These are phyloP conservation scores for Malbranchea cinnamomea DNA, from an alignment of 2,329 filamentous ascomycete genomes.

Conservation along the genomic window DNA sequence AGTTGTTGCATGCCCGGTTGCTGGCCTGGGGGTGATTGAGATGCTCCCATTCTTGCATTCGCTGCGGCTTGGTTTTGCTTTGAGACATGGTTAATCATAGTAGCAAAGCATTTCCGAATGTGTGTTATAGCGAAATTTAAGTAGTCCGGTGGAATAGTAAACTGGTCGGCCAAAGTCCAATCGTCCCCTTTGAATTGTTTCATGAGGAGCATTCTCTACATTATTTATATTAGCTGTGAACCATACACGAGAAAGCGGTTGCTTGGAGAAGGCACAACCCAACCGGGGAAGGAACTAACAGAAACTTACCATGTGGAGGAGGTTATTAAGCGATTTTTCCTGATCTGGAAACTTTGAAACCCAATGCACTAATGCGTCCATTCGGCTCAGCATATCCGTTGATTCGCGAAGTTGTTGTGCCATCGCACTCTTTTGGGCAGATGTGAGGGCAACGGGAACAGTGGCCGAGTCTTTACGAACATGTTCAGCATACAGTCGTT, in stretches of 20 bases:
- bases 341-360: slow-evolving; percentile 25
- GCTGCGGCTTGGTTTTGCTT: slow-evolving; percentile 10
- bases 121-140: slow-evolving; percentile 22
- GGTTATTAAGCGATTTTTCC: slow-evolving; percentile 22
- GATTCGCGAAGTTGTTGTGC: slow-evolving; percentile 25
- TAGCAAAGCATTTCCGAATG: slow-evolving; percentile 27
- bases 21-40: slow-evolving; percentile 10
- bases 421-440: slow-evolving; percentile 25
- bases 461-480: slow-evolving; percentile 17
- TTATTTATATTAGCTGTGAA: slow-evolving; percentile 3
- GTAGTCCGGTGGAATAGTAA: slow-evolving; percentile 29
- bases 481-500: slow-evolving; percentile 26
- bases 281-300: not conserved
- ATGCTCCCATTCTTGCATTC: slow-evolving; percentile 5
- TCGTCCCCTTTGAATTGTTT: slow-evolving; percentile 30
- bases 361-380: slow-evolving; percentile 28
- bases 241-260: slow-evolving; percentile 5
- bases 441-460: slow-evolving; percentile 21
- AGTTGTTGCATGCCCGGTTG: slow-evolving; percentile 20
- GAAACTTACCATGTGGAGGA: slow-evolving; percentile 24
- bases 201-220: slow-evolving; percentile 29
- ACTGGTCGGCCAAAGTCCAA: slow-evolving; percentile 29
- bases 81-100: slow-evolving; percentile 20
- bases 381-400: slow-evolving; percentile 27
- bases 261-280: slow-evolving; percentile 7